A percentile compares a stretch with the other conserved stretches of the same genome.
These are phyloP conservation scores for Globisporangium rhizosaccharum DNA, from an alignment of 352 stramenopile genomes.

Conservation along the genomic window DNA sequence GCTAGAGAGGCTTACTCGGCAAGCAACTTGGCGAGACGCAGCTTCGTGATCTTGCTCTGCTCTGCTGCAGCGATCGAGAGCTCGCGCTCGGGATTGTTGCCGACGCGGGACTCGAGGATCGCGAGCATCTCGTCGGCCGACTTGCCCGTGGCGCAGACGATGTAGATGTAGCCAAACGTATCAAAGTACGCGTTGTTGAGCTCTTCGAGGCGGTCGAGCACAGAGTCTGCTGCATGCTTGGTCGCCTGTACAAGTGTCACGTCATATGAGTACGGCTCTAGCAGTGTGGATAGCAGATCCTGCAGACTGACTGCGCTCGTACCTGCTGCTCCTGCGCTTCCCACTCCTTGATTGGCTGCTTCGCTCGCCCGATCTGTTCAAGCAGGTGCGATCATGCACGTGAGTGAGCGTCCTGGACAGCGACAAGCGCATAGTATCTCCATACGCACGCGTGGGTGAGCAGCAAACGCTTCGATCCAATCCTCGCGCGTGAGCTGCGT, in stretches of 20 bases:
- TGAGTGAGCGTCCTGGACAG: background rate
- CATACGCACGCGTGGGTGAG: slow-evolving; percentile 45
- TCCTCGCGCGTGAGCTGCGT: slow-evolving; percentile 32
- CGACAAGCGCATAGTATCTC: background rate
- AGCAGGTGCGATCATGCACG: too few species aligned
- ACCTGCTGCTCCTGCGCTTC: slow-evolving; percentile 75
- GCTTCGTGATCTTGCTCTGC: slow-evolving; percentile 77
- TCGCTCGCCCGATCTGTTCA: slow-evolving; percentile 58
- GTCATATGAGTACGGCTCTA: too few species aligned
- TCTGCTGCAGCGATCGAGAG: slow-evolving; percentile 54
- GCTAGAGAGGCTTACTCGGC: slow-evolving; percentile 34
- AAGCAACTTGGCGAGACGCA: slow-evolving; percentile 61
- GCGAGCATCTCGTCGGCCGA: slow-evolving; percentile 67
- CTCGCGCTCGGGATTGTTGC: slow-evolving; percentile 38
- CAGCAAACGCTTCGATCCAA: slow-evolving; percentile 67
- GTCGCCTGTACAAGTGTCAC: slow-evolving; percentile 25
- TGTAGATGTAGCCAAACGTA: slow-evolving; percentile 78
- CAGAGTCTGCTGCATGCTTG: slow-evolving; percentile 35
- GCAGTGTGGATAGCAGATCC: too few species aligned
- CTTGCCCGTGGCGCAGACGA: slow-evolving; percentile 77
- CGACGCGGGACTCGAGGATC: slow-evolving; percentile 55
- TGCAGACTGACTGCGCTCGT: background rate
- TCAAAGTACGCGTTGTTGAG: slow-evolving; percentile 66
- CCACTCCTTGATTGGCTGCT: slow-evolving; percentile 62
- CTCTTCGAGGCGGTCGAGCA: slow-evolving; percentile 55